Percentiles rank a stretch among this genome's conserved stretches.
These are phyloP conservation scores for Globisporangium uncinulatum DNA, from an alignment of 352 stramenopile genomes.

Conservation along the genomic window DNA sequence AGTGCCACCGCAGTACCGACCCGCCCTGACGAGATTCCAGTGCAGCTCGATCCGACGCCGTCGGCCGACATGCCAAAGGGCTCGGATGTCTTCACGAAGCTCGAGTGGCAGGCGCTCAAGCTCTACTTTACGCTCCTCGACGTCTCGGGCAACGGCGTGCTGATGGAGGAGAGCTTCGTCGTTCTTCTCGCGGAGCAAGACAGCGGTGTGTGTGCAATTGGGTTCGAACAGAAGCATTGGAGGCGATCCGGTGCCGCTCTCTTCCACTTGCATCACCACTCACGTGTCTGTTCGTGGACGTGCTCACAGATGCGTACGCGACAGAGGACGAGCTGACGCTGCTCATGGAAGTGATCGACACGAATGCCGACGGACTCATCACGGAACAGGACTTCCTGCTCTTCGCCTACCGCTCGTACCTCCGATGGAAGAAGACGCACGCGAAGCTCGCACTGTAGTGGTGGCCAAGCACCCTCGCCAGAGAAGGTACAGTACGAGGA, in stretches of 20 bases:
- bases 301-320: conserved; percentile 62
- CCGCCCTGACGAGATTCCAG: neutral
- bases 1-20: neutral
- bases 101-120: conserved; percentile 73
- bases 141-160: conserved; percentile 54
- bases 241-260: neutral
- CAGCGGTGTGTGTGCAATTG: conserved; percentile 32
- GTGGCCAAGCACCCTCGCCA: neutral
- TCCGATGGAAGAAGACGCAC: conserved; percentile 53
- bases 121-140: conserved; percentile 70
- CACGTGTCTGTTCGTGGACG: conserved; percentile 8
- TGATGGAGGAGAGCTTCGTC: conserved; percentile 80
- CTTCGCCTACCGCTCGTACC: conserved; percentile 68
- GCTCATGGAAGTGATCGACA: conserved; percentile 76
- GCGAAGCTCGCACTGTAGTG: conserved; percentile 6
- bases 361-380: conserved; percentile 69
- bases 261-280: neutral
- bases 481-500: too few relatives aligned
- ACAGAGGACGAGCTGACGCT: conserved; percentile 76
- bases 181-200: conserved; percentile 78
- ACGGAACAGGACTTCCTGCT: conserved; percentile 78
- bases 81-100: conserved; percentile 47
- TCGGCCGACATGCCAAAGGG: conserved; percentile 21
- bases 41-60: conserved; percentile 2
- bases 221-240: too few relatives aligned